Percentiles rank a stretch among this genome's conserved stretches.
These are phyloP conservation scores for Triglochin maritima DNA, from an alignment of 106 monocot genomes.

Conservation along the genomic window DNA sequence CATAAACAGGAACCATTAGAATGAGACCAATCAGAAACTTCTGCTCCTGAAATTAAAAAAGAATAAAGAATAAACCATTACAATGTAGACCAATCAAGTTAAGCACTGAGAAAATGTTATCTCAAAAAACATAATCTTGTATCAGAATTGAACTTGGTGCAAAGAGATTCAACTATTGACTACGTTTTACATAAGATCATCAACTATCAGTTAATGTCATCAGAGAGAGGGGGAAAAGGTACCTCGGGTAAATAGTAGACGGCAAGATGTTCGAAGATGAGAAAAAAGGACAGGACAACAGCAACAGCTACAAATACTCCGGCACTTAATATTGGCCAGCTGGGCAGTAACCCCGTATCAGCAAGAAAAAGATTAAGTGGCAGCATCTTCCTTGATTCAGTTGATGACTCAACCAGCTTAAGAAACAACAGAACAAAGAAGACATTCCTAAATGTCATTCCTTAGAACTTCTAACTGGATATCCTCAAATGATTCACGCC, in stretches of 20 bases:
- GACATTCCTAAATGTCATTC: not conserved
- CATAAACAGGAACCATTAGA: conserved; percentile 95
- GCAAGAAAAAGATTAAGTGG: conserved; percentile 9
- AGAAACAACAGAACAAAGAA: not conserved
- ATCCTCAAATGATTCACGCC: not conserved
- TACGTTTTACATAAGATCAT: no score
- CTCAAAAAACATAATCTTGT: not conserved
- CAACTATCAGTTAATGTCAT: not conserved
- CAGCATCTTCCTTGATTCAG: conserved; percentile 37
- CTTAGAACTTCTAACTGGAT: not conserved
- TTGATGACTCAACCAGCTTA: conserved; percentile 29
- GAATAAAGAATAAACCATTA: not conserved
- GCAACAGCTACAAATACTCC: conserved; percentile 63
- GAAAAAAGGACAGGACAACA: conserved; percentile 62
- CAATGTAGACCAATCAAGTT: not conserved
- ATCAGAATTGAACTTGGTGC: no score
- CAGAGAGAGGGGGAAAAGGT: conserved; percentile 7
- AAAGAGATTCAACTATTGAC: no score
- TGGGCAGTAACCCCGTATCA: conserved; percentile 26
- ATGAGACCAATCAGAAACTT: conserved; percentile 97
- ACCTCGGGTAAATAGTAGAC: conserved; percentile 97
- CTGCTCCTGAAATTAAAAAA: conserved; percentile 60
- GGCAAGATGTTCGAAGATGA: conserved; percentile 75
- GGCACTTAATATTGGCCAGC: conserved; percentile 88
- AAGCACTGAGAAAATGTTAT: not conserved